Base-by-base conservation (phyloP, 345 rosid species). In the Jatropha curcas region DNA sequence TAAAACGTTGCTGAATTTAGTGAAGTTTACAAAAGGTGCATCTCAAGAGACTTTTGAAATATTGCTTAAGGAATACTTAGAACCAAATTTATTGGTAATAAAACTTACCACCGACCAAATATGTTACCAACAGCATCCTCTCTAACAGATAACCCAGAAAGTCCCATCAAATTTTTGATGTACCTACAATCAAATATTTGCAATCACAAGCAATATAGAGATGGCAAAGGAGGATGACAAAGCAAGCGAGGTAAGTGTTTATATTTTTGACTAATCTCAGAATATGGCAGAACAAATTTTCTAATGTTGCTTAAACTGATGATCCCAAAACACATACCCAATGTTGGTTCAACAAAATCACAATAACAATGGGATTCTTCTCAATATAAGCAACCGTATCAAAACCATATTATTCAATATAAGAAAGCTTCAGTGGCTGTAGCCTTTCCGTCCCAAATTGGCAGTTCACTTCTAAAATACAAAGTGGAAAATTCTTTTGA, bases 51-150 rank as follows among this genome's bases (percentile, higher is more conserved):
- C 37, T 6, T 8, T 62, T n/a, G 11, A 37, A 62, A 62, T 39
- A 4, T 39, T 2, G 50, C 1, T 20, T 53, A 41, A 39, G 28
- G 43, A 61, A 57, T 37, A 71, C 24, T 48, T 25, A 76, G 11
- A 25, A 57, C 48, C 33, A 55, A 76, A 67, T 65, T 69, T 5
- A 37, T n/a, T 22, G 48, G 64, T 25, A 19, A 11, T 41, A 37
- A 48, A 69, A 83, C 97, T 82, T 72, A 94, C 95, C 97, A 94
- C 70, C 87, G 87, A 34, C 98, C 91, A 72, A 90, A 94, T 75
- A 94, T 92, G 84, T 94, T 92, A 30, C 98, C 98, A 77, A 92
- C 90, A 75, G 88, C 93, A 83, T 94, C 97, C 80, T 94, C 97
- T 86, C 95, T 87, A 35, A 94, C 86, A 60, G 88, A 83, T 17